Conservation (phyloP, 2,329 filamentous ascomycete species). For the Ophiostoma quercus region DNA sequence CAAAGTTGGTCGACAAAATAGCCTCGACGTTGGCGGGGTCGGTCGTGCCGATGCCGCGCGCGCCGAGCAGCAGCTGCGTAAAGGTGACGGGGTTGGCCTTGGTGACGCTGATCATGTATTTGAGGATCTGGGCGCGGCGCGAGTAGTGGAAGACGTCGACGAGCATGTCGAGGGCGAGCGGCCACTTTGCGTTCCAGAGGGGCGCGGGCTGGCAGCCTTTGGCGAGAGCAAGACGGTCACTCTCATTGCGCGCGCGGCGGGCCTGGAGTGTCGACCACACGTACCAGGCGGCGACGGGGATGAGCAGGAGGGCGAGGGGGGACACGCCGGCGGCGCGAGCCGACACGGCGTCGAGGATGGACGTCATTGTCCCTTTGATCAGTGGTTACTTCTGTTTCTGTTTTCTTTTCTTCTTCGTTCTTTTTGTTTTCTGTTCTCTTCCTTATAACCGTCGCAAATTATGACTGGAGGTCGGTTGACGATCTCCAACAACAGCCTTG, state of each 20-base stretch:
- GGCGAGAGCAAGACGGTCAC: not conserved
- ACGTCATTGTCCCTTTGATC: not conserved
- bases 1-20: constrained; percentile 38
- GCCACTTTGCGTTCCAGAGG: constrained; percentile 11
- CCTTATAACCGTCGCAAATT: no score
- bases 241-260: not conserved
- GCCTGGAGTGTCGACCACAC: not conserved
- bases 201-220: constrained; percentile 4
- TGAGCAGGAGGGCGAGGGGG: not conserved
- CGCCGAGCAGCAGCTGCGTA: constrained; percentile 6
- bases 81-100: constrained; percentile 7
- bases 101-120: constrained; percentile 6
- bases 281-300: not conserved
- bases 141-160: not conserved
- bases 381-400: not conserved
- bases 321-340: not conserved
- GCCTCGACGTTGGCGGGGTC: constrained; percentile 13
- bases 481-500: no score
- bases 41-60: constrained; percentile 9
- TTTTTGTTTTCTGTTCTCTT: no score
- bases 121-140: not conserved
- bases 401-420: not conserved
- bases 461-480: no score
- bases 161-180: constrained; percentile 13
- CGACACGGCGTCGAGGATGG: not conserved